Evolutionary conservation across 2,329 filamentous ascomycete species (phyloP).

Genomic region (Chaetomium strumarium): DNA sequence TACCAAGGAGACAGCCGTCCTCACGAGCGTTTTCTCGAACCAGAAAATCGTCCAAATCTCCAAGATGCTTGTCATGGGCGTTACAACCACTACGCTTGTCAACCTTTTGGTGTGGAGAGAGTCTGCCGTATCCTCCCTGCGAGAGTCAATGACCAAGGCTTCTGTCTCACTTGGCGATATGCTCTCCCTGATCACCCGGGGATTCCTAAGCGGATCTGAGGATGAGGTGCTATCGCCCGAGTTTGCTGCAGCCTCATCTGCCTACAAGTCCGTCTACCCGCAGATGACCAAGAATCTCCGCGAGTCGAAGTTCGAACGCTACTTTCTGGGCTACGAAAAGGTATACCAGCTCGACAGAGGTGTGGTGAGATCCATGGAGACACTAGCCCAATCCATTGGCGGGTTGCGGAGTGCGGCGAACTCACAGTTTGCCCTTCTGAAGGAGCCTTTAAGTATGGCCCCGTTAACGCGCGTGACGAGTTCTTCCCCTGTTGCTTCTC

Average conservation of each 20-base stretch:
- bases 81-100: slow-evolving; percentile 63
- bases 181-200: slow-evolving; percentile 72
- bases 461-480: slow-evolving; percentile 30
- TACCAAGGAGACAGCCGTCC: slow-evolving; percentile 85
- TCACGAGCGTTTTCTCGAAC: slow-evolving; percentile 73
- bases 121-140: slow-evolving; percentile 68
- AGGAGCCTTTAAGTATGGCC: slow-evolving; percentile 52
- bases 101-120: slow-evolving; percentile 74
- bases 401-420: slow-evolving; percentile 83
- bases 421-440: slow-evolving; percentile 80
- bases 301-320: slow-evolving; percentile 88
- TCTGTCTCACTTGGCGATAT: slow-evolving; percentile 74
- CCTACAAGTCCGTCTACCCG: slow-evolving; percentile 62
- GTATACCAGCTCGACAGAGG: slow-evolving; percentile 74
- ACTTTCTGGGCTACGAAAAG: slow-evolving; percentile 69
- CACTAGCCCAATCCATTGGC: slow-evolving; percentile 80
- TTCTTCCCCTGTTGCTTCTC: slow-evolving; percentile 24
- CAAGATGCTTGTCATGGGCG: slow-evolving; percentile 77
- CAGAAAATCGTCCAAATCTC: slow-evolving; percentile 76
- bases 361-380: slow-evolving; percentile 78
- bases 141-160: slow-evolving; percentile 65
- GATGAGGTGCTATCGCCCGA: slow-evolving; percentile 63
- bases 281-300: slow-evolving; percentile 70
- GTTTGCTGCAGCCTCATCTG: slow-evolving; percentile 55
- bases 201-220: slow-evolving; percentile 78